Conservation (phyloP, 257 asterid genomes). For the Solanum pinnatisectum region DNA sequence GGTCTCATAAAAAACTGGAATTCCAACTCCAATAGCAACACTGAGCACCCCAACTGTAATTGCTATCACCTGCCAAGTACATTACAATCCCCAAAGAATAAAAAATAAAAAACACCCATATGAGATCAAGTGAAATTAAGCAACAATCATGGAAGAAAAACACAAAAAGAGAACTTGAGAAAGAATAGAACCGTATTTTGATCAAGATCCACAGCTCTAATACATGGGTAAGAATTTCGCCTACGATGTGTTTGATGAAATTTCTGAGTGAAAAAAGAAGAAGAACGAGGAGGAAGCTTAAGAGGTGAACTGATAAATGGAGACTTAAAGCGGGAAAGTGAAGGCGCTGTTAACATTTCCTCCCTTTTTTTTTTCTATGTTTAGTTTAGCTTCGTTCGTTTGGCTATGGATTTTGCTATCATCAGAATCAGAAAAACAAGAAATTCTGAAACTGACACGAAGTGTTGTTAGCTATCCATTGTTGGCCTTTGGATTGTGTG, state of each 20-base stretch:
- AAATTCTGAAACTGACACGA: not conserved
- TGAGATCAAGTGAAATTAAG: not conserved
- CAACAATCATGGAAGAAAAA: too few species aligned
- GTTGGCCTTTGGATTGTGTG: constrained; percentile 25
- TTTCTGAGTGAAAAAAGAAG: constrained; percentile 26
- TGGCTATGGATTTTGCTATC: not conserved
- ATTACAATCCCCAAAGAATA: not conserved
- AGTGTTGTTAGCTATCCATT: not conserved
- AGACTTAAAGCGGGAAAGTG: constrained; percentile 48
- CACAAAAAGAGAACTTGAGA: not conserved
- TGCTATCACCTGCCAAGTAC: constrained; percentile 53
- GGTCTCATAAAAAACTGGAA: constrained; percentile 83
- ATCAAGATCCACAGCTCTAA: constrained; percentile 81
- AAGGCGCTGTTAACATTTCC: constrained; percentile 42
- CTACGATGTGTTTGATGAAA: constrained; percentile 23
- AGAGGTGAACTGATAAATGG: constrained; percentile 54
- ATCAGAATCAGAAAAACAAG: not conserved
- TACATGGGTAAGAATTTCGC: constrained; percentile 50
- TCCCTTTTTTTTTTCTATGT: not conserved
- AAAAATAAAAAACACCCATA: not conserved
- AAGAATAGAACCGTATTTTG: constrained; percentile 57
- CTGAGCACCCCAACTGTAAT: constrained; percentile 77
- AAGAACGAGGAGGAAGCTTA: constrained; percentile 17
- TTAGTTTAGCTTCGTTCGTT: not conserved
- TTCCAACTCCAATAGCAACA: constrained; percentile 81